Evolutionary conservation across 108 stramenopile genomes (phyloP), one percentile per base, ranked within the genome.

Genomic region (Cylindrotheca fusiformis): DNA sequence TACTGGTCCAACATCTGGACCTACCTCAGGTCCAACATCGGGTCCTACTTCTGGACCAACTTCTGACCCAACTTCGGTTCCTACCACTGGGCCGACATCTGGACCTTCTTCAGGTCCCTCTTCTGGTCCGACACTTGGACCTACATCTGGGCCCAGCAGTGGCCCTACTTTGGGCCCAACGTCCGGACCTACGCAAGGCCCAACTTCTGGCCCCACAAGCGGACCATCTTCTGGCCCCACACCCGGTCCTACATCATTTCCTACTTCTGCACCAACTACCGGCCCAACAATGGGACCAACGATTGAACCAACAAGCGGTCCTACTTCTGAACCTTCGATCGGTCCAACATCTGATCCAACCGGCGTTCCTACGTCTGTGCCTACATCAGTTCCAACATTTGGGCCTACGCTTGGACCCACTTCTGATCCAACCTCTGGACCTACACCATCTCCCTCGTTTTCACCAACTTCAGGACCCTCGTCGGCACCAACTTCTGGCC

Each of bases 201-300:
- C 55, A 36, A 57, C 65, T 8, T 0, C 33, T 17, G 65, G 55
- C 24, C 65, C 65, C 29, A 67, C 55, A 45, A 27, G 21, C 3
- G 55, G 65, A 48, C 65, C 65, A 10, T 29, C 65, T 57, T 24
- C 18, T 18, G 55, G 55, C 19, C 65, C 65, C 0, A 51, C 61
- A 12, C 10, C 17, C 22, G 65, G 55, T 27, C 65, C 65, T 47
- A 67, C 64, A n/a, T 14, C 52, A 18, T 0, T 0, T 41, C 31
- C 46, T 24, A n/a, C n/a, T n/a, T n/a, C n/a, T n/a, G n/a, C n/a
- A n/a, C n/a, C n/a, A n/a, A n/a, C n/a, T n/a, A n/a, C 24, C 3
- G 55, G 65, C 36, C 65, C 65, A 10, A 47, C 65, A 48, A 32
- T 8, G 12, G 55, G 55, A 8, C 65, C 65, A 0, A 51, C 61